These are phyloP conservation scores for Cyberlindnera veronae DNA, from an alignment of 805 yeast genomes.

Conservation along the genomic window DNA sequence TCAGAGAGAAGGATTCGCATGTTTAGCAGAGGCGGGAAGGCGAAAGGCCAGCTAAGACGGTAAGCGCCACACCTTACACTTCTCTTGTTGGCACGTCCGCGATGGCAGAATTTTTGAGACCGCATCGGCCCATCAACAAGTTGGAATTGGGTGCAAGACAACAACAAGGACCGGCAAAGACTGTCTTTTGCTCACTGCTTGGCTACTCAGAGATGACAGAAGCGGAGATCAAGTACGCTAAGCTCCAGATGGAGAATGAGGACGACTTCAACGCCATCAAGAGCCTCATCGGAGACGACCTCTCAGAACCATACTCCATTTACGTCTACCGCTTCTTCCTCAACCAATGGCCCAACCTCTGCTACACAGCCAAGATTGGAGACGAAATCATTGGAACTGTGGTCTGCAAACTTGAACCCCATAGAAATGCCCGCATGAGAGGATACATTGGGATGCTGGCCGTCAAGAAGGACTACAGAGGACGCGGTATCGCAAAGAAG, in stretches of 20 bases:
- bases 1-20: too few relatives aligned
- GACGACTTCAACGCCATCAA: constrained; percentile 49
- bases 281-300: constrained; percentile 60
- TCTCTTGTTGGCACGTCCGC: too few relatives aligned
- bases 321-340: constrained; percentile 90
- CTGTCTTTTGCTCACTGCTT: not conserved
- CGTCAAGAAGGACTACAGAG: constrained; percentile 67
- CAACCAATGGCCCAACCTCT: constrained; percentile 86
- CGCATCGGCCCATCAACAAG: too few relatives aligned
- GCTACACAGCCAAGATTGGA: constrained; percentile 55
- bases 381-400: constrained; percentile 69
- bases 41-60: too few relatives aligned
- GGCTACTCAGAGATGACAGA: not conserved
- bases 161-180: too few relatives aligned
- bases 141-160: too few relatives aligned
- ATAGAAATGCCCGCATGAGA: constrained; percentile 66
- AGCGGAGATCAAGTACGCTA: constrained; percentile 20
- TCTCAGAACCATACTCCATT: constrained; percentile 91
- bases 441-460: constrained; percentile 98
- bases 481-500: constrained; percentile 75
- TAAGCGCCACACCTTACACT: too few relatives aligned
- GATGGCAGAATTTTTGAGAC: too few relatives aligned
- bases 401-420: constrained; percentile 77
- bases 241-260: constrained; percentile 25
- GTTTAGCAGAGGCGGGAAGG: too few relatives aligned